phyloP scores from a whole-genome alignment of 768 basidiomycete genomes.

The Xerocomus potaroensis region DNA sequence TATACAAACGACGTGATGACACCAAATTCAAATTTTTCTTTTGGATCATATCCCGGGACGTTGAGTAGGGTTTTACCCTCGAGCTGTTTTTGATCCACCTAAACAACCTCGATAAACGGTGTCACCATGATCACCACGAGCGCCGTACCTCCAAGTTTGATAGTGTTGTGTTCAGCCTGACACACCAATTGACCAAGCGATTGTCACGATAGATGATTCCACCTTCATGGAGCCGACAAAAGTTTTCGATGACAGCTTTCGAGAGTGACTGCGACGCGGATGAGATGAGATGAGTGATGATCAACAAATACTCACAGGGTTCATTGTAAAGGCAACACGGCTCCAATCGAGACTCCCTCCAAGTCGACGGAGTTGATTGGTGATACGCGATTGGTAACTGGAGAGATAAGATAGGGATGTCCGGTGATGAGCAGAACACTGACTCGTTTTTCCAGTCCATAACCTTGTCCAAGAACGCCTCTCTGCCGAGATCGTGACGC shows the following conservation, averaged over 20 bases:
- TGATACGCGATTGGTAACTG: slow-evolving; percentile 92
- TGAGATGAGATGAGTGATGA: neutral
- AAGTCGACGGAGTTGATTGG: slow-evolving; percentile 79
- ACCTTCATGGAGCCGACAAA: slow-evolving; percentile 87
- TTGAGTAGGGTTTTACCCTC: slow-evolving; percentile 78
- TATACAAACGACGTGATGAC: slow-evolving; percentile 97
- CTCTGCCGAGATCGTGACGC: slow-evolving; percentile 92
- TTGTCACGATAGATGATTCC: slow-evolving; percentile 94
- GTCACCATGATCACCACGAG: neutral
- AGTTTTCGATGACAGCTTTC: slow-evolving; percentile 87
- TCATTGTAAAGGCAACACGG: slow-evolving; percentile 94
- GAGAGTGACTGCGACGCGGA: slow-evolving; percentile 51
- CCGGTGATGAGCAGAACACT: slow-evolving; percentile 27
- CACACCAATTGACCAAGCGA: slow-evolving; percentile 98
- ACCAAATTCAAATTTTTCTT: slow-evolving; percentile 96
- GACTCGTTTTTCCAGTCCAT: slow-evolving; percentile 98
- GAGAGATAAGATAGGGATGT: neutral
- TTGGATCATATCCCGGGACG: slow-evolving; percentile 93
- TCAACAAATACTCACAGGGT: slow-evolving; percentile 50
- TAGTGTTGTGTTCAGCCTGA: slow-evolving; percentile 89
- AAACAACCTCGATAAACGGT: neutral
- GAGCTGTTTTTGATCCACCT: slow-evolving; percentile 93
- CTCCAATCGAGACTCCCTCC: slow-evolving; percentile 96
- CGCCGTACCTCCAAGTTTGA: slow-evolving; percentile 90
- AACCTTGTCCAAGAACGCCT: slow-evolving; percentile 84